These are phyloP conservation scores for Sclerotinia trifoliorum DNA, from an alignment of 2,329 filamentous ascomycete species.

Conservation along the genomic window DNA sequence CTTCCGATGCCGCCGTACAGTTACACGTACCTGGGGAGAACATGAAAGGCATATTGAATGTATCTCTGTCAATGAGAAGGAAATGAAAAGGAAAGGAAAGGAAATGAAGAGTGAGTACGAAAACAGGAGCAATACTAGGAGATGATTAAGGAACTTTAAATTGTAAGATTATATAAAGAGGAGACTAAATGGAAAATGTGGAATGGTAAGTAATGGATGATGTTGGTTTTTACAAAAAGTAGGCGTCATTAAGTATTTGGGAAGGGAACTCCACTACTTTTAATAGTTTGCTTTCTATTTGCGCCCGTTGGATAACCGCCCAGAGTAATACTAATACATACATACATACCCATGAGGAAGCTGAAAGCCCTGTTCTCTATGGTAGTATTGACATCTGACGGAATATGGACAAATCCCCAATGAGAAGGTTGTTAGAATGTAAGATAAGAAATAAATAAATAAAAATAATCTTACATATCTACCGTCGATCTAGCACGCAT, in stretches of 20 bases:
- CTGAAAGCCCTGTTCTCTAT: conserved; percentile 1
- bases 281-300: neutral
- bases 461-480: neutral
- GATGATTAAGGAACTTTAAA: neutral
- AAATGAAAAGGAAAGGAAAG: neutral
- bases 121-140: neutral
- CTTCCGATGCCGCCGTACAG: neutral
- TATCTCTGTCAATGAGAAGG: neutral
- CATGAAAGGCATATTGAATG: conserved; percentile 18
- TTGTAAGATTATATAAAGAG: conserved; percentile 9
- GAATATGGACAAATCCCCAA: neutral
- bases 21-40: conserved; percentile 23
- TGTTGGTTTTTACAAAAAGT: neutral
- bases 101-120: too few species aligned
- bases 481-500: neutral
- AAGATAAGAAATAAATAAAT: too few species aligned
- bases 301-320: conserved; percentile 12
- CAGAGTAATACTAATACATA: neutral
- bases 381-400: neutral
- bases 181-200: neutral
- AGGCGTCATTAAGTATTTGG: neutral
- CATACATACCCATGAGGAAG: neutral
- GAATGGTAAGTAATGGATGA: conserved; percentile 1
- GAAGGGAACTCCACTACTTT: neutral
- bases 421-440: neutral